These are phyloP conservation scores for Candida mattraensis DNA, from an alignment of 805 yeast species.

Conservation along the genomic window DNA sequence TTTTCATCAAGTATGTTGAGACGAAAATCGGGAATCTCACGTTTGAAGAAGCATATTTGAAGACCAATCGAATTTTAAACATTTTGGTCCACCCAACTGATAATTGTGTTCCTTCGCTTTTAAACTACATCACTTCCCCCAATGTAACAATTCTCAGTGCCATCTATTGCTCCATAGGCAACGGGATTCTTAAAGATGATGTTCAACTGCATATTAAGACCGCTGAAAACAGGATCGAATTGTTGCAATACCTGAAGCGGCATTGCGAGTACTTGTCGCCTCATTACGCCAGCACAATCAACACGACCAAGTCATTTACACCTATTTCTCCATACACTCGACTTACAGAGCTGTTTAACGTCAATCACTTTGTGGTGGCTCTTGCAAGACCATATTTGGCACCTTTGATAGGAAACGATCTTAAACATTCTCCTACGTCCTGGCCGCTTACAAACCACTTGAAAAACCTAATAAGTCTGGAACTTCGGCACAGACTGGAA, in stretches of 20 bases:
- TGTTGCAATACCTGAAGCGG: slow-evolving; percentile 32
- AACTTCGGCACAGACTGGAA: slow-evolving; percentile 79
- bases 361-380: slow-evolving; percentile 88
- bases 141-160: slow-evolving; percentile 91
- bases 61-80: slow-evolving; percentile 76
- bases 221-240: slow-evolving; percentile 47
- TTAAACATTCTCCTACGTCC: slow-evolving; percentile 56
- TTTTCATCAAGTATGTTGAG: slow-evolving; percentile 76
- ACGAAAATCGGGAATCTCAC: slow-evolving; percentile 79
- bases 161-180: slow-evolving; percentile 78
- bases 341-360: slow-evolving; percentile 89
- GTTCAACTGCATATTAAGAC: slow-evolving; percentile 60
- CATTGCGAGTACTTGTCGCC: slow-evolving; percentile 43
- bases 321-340: slow-evolving; percentile 75
- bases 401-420: slow-evolving; percentile 80
- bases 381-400: slow-evolving; percentile 93
- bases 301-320: slow-evolving; percentile 18
- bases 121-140: slow-evolving; percentile 92
- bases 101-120: slow-evolving; percentile 63
- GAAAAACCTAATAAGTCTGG: slow-evolving; percentile 66
- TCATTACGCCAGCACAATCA: slow-evolving; percentile 38
- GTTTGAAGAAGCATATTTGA: slow-evolving; percentile 87
- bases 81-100: slow-evolving; percentile 82
- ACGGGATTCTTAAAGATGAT: slow-evolving; percentile 65
- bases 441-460: slow-evolving; percentile 34